Conservation (phyloP, 768 basidiomycete species). For the Collybia sordida region DNA sequence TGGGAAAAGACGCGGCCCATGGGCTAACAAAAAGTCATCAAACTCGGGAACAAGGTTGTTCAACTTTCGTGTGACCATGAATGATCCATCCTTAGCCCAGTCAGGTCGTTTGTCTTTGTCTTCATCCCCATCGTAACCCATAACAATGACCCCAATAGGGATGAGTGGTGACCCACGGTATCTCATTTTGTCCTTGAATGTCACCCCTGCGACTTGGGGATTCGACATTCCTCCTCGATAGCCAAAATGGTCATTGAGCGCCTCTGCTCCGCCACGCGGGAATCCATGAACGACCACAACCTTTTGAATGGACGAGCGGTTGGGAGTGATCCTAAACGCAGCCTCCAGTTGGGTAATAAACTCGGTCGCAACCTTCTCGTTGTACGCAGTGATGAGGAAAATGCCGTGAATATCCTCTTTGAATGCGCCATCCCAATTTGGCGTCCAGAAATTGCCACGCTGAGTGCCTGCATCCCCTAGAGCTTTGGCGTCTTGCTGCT, state of each 20-base stretch:
- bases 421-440: slow-evolving; percentile 8
- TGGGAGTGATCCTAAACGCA: slow-evolving; percentile 2
- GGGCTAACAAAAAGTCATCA: slow-evolving; percentile 6
- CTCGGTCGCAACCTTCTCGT: neutral
- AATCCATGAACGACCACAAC: slow-evolving; percentile 7
- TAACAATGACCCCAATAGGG: slow-evolving; percentile 10
- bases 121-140: slow-evolving; percentile 15
- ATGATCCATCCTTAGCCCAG: slow-evolving; percentile 13
- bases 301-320: slow-evolving; percentile 7
- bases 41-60: slow-evolving; percentile 15
- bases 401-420: slow-evolving; percentile 12
- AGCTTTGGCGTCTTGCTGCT: slow-evolving; percentile 8
- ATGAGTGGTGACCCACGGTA: slow-evolving; percentile 12
- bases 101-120: slow-evolving; percentile 8
- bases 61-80: slow-evolving; percentile 14
- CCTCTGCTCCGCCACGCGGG: slow-evolving; percentile 1
- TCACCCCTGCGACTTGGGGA: slow-evolving; percentile 10
- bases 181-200: slow-evolving; percentile 6
- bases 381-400: slow-evolving; percentile 12
- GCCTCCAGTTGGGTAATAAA: slow-evolving; percentile 7
- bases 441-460: slow-evolving; percentile 8
- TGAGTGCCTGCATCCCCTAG: slow-evolving; percentile 10
- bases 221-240: slow-evolving; percentile 13
- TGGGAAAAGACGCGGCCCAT: slow-evolving; percentile 8
- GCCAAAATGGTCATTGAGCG: slow-evolving; percentile 12